Conservation (phyloP, 768 basidiomycete genomes). For the Asterophora parasitica region DNA sequence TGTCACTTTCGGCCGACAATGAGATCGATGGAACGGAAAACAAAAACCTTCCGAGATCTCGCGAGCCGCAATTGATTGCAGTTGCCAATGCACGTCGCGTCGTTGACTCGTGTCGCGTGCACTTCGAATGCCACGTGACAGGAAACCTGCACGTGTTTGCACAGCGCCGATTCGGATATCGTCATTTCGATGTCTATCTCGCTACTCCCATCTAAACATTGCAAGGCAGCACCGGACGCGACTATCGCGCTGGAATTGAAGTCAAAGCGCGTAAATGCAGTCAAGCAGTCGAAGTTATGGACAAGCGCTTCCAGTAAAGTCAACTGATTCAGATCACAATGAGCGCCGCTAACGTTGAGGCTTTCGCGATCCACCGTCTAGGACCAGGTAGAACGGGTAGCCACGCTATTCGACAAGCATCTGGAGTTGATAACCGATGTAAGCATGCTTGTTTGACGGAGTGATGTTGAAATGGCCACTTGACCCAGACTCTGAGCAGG, state of each 20-base stretch:
- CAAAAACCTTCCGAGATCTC: too few species aligned
- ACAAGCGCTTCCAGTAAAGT: slow-evolving; percentile 47
- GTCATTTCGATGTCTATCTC: too few species aligned
- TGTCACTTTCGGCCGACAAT: too few species aligned
- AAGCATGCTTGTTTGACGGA: slow-evolving; percentile 18
- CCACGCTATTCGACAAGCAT: slow-evolving; percentile 54
- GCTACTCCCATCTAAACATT: too few species aligned
- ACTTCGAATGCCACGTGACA: not conserved
- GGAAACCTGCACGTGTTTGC: not conserved
- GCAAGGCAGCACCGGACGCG: not conserved
- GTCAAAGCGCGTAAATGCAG: slow-evolving; percentile 3
- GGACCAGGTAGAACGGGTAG: slow-evolving; percentile 72
- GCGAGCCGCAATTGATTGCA: too few species aligned
- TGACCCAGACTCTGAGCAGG: slow-evolving; percentile 35
- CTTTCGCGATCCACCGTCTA: slow-evolving; percentile 23
- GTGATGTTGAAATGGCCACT: not conserved
- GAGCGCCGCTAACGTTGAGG: not conserved
- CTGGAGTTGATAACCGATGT: slow-evolving; percentile 65
- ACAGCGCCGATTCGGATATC: not conserved
- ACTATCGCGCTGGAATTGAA: not conserved
- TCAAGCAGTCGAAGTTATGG: slow-evolving; percentile 40
- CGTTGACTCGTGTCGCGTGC: too few species aligned
- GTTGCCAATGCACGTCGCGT: too few species aligned
- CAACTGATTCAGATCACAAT: slow-evolving; percentile 8
- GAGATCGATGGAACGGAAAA: too few species aligned